Conservation (phyloP, 345 rosid genomes). For the Syzygium grande region DNA sequence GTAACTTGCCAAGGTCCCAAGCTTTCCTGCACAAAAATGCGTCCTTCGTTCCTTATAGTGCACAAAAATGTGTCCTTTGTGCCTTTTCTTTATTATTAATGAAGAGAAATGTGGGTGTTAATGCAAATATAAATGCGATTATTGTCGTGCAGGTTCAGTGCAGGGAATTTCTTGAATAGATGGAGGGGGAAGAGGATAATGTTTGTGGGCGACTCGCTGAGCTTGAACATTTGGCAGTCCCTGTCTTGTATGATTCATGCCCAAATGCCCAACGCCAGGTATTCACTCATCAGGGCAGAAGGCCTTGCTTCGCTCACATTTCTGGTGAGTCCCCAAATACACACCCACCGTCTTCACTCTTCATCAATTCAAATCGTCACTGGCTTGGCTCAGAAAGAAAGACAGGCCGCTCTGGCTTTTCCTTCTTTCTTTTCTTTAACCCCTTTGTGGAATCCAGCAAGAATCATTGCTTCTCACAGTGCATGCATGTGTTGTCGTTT, state of each 20-base stretch:
- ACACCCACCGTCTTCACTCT: not conserved
- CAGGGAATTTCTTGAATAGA: slow-evolving; percentile 56
- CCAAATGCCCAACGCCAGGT: slow-evolving; percentile 60
- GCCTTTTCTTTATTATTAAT: not conserved
- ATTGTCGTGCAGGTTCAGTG: slow-evolving; percentile 59
- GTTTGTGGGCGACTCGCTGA: slow-evolving; percentile 97
- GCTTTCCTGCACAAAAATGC: not conserved
- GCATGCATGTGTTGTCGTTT: not conserved
- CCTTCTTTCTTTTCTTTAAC: not conserved
- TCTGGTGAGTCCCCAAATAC: slow-evolving; percentile 27
- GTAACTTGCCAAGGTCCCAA: slow-evolving; percentile 43
- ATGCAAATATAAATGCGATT: not conserved
- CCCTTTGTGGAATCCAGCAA: not conserved
- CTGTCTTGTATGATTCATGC: slow-evolving; percentile 62
- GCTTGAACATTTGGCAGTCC: slow-evolving; percentile 77
- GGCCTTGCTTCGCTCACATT: slow-evolving; percentile 59
- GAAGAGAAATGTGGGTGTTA: not conserved
- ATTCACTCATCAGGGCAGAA: slow-evolving; percentile 24
- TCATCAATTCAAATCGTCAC: not conserved
- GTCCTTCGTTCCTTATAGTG: not conserved
- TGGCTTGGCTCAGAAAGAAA: not conserved
- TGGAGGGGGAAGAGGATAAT: slow-evolving; percentile 93
- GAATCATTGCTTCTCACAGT: not conserved
- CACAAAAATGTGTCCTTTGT: not conserved
- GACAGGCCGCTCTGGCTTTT: not conserved